Conservation (phyloP, 306 rosid genomes). For the Bauhinia variegata region DNA sequence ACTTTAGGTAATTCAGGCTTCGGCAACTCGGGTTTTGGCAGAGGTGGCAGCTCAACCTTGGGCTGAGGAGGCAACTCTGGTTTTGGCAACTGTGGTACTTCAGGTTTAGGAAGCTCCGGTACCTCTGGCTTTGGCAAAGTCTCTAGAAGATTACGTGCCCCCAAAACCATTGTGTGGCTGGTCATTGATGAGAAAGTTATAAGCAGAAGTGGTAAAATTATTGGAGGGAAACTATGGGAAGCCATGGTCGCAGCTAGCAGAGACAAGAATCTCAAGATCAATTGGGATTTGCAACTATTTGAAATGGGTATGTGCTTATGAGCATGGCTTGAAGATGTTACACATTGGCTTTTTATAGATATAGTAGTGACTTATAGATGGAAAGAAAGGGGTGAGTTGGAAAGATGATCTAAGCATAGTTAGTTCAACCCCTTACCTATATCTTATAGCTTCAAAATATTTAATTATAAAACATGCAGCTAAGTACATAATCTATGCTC, state of each 20-base stretch:
- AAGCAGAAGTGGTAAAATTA: constrained; percentile 17
- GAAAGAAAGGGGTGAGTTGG: constrained; percentile 12
- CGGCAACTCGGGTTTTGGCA: background rate
- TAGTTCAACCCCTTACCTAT: constrained; percentile 26
- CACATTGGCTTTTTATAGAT: constrained; percentile 42
- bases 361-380: background rate
- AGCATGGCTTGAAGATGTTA: background rate
- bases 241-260: constrained; percentile 26
- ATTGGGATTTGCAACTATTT: background rate
- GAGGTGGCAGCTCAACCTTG: no score
- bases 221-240: background rate
- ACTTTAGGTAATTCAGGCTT: constrained; percentile 1
- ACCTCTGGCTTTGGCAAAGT: constrained; percentile 17
- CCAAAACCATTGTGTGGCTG: constrained; percentile 3
- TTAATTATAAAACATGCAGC: no score
- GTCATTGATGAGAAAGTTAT: constrained; percentile 21
- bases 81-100: constrained; percentile 31
- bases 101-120: constrained; percentile 24
- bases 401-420: background rate
- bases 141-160: constrained; percentile 43
- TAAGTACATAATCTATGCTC: no score
- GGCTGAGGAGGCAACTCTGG: constrained; percentile 15
- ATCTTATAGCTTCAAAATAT: no score
- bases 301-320: background rate
- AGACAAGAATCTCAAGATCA: background rate